Conservation (phyloP, 208 protist species). For the Crithidia expoeki region DNA sequence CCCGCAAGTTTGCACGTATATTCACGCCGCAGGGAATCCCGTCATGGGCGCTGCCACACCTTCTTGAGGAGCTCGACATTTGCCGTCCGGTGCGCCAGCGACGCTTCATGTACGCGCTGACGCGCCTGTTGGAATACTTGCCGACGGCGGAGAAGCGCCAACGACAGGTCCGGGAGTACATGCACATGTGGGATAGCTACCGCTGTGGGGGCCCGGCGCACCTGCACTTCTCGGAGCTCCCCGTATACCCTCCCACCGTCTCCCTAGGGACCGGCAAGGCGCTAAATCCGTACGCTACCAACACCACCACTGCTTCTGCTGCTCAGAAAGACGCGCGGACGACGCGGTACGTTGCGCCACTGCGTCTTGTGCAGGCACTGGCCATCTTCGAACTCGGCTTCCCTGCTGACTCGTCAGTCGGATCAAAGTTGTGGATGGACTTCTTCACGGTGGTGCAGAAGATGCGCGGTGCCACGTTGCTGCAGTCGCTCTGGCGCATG, state of each 20-base stretch:
- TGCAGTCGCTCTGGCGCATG: conserved; percentile 89
- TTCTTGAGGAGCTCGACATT: conserved; percentile 78
- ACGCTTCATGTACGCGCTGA: conserved; percentile 71
- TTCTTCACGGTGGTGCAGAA: conserved; percentile 80
- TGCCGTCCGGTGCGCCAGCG: conserved; percentile 68
- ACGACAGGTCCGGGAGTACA: conserved; percentile 58
- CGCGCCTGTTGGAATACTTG: conserved; percentile 70
- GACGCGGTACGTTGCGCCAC: conserved; percentile 52
- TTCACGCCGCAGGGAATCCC: conserved; percentile 66
- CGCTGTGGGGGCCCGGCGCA: conserved; percentile 56
- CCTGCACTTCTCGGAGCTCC: conserved; percentile 52
- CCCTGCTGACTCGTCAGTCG: conserved; percentile 72
- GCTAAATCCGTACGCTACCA: conserved; percentile 32
- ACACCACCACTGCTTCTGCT: background rate
- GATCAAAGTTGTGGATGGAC: conserved; percentile 76
- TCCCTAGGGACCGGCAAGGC: background rate
- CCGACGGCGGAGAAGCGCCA: conserved; percentile 60
- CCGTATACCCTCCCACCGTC: conserved; percentile 48
- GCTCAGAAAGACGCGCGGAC: conserved; percentile 8
- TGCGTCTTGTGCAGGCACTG: conserved; percentile 74
- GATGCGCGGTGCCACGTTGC: conserved; percentile 66
- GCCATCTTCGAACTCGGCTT: conserved; percentile 76
- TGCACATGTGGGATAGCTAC: conserved; percentile 67
- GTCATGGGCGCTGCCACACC: conserved; percentile 70
- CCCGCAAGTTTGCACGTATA: conserved; percentile 64